Conservation (phyloP, 805 yeast genomes). For the Candida railenensis region DNA sequence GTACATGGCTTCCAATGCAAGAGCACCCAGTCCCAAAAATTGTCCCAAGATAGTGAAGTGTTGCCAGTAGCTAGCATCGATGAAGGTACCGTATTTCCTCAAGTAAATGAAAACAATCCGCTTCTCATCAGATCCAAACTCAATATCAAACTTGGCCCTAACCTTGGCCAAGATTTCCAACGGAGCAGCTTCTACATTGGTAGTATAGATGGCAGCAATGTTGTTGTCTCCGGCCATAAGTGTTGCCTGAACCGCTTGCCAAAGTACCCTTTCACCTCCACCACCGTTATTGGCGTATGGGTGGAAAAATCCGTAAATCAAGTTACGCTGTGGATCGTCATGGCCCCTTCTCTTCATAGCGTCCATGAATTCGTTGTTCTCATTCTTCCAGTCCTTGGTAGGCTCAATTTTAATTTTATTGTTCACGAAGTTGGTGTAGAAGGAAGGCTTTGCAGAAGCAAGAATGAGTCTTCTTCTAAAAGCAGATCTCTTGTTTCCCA, state of each 20-base stretch:
- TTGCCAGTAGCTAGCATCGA: constrained; percentile 75
- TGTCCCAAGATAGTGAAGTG: constrained; percentile 83
- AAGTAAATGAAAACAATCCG: constrained; percentile 66
- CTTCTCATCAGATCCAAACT: constrained; percentile 34
- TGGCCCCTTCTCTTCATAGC: constrained; percentile 30
- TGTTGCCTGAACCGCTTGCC: constrained; percentile 87
- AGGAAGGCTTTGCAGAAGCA: constrained; percentile 36
- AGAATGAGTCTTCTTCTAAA: constrained; percentile 35
- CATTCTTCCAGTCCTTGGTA: constrained; percentile 20
- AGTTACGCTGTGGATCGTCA: constrained; percentile 36
- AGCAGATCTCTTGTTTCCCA: constrained; percentile 37
- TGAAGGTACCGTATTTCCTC: constrained; percentile 49
- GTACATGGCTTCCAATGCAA: constrained; percentile 69
- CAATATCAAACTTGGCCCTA: constrained; percentile 52
- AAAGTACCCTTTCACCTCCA: constrained; percentile 95
- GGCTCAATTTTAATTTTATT: constrained; percentile 35
- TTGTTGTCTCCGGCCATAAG: constrained; percentile 47
- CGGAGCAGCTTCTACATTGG: constrained; percentile 53
- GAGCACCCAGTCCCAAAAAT: constrained; percentile 71
- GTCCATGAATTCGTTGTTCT: constrained; percentile 20
- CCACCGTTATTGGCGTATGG: constrained; percentile 97
- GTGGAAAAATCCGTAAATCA: constrained; percentile 84
- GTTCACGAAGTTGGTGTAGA: constrained; percentile 36
- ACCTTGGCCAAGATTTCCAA: constrained; percentile 52
- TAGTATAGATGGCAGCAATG: constrained; percentile 71